phyloP scores from a whole-genome alignment of 2,329 filamentous ascomycete species.

The Curvularia verruculosa region DNA sequence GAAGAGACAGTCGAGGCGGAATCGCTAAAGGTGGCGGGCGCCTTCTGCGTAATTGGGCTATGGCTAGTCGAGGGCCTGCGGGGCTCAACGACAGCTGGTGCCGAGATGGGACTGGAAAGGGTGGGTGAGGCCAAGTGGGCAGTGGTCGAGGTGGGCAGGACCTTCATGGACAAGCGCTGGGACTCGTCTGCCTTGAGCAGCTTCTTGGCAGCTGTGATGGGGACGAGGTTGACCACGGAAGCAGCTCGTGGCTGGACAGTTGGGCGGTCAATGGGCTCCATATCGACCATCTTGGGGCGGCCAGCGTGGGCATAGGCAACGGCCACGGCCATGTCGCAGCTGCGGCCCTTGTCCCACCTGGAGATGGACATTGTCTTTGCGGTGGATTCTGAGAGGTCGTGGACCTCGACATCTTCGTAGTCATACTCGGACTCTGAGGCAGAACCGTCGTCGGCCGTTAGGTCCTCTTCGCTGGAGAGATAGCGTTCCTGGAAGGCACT shows the following conservation, averaged over 20 bases:
- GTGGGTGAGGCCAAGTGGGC: slow-evolving; percentile 13
- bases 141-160: slow-evolving; percentile 20
- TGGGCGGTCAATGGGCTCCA: slow-evolving; percentile 34
- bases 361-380: slow-evolving; percentile 44
- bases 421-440: slow-evolving; percentile 36
- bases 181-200: slow-evolving; percentile 35
- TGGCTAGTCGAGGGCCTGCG: slow-evolving; percentile 41
- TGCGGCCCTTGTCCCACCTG: slow-evolving; percentile 42
- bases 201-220: slow-evolving; percentile 35
- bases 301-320: slow-evolving; percentile 48
- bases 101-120: slow-evolving; percentile 31
- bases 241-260: slow-evolving; percentile 37
- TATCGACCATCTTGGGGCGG: slow-evolving; percentile 48
- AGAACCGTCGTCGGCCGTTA: slow-evolving; percentile 43
- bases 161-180: slow-evolving; percentile 36
- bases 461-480: slow-evolving; percentile 49
- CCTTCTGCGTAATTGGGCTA: slow-evolving; percentile 30
- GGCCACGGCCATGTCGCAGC: slow-evolving; percentile 46
- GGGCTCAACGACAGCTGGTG: slow-evolving; percentile 28
- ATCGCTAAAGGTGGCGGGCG: slow-evolving; percentile 24
- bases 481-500: slow-evolving; percentile 46
- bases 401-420: slow-evolving; percentile 40
- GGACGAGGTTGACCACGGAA: slow-evolving; percentile 42
- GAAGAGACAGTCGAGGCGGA: slow-evolving; percentile 34
- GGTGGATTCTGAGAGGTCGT: slow-evolving; percentile 37